Conservation (phyloP, 2,329 filamentous ascomycete species). For the Fusarium sp. region DNA sequence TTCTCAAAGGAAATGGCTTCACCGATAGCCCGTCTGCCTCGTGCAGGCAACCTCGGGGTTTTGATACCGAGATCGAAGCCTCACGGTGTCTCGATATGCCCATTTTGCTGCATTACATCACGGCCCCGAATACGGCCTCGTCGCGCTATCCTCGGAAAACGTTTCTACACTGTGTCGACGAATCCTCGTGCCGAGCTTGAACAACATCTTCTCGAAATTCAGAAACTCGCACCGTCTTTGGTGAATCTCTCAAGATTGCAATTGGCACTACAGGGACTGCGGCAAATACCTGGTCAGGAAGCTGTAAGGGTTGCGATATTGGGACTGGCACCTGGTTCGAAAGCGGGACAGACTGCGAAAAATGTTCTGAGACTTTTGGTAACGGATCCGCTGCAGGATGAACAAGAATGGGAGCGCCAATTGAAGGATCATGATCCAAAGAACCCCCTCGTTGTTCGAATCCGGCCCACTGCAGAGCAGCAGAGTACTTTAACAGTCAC, state of each 20-base stretch:
- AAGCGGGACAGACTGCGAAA: slow-evolving; percentile 61
- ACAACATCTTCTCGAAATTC: slow-evolving; percentile 66
- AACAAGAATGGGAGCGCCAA: slow-evolving; percentile 73
- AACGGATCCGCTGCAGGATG: slow-evolving; percentile 72
- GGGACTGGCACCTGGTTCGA: slow-evolving; percentile 53
- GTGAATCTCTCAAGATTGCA: slow-evolving; percentile 76
- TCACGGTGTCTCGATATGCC: slow-evolving; percentile 39
- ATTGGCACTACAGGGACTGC: slow-evolving; percentile 73
- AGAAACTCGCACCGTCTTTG: slow-evolving; percentile 67
- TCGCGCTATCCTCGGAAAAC: slow-evolving; percentile 36
- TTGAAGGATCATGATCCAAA: slow-evolving; percentile 61
- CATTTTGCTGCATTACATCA: slow-evolving; percentile 45
- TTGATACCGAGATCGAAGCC: slow-evolving; percentile 31
- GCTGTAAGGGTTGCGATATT: slow-evolving; percentile 68
- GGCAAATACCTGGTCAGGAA: slow-evolving; percentile 65
- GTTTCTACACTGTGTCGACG: slow-evolving; percentile 37
- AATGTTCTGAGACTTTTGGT: slow-evolving; percentile 74
- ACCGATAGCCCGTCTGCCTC: slow-evolving; percentile 43
- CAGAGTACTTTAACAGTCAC: slow-evolving; percentile 43
- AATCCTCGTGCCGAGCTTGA: slow-evolving; percentile 64
- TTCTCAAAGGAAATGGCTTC: slow-evolving; percentile 43
- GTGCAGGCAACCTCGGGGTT: slow-evolving; percentile 41
- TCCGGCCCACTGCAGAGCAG: slow-evolving; percentile 48
- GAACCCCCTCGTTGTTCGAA: slow-evolving; percentile 71
- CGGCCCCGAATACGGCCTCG: slow-evolving; percentile 35